Evolutionary conservation across 441 rosid species (phyloP).

Genomic region (Brassica balearica): DNA sequence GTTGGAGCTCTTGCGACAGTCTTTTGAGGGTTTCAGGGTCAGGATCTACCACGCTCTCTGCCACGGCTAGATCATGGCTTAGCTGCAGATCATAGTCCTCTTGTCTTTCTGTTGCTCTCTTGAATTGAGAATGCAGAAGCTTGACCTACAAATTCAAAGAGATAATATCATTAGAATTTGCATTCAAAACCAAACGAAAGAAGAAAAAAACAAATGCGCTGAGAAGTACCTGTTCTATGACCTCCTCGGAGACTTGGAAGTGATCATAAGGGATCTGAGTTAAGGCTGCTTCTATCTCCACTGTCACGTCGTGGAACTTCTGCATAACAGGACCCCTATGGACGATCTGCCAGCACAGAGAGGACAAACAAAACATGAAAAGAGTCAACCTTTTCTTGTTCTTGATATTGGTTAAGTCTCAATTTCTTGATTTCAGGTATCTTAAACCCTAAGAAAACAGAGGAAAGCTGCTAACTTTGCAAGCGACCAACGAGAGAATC

Average conservation of each 20-base stretch:
- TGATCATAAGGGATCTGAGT: conserved; percentile 62
- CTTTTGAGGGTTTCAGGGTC: conserved; percentile 67
- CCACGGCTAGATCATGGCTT: conserved; percentile 68
- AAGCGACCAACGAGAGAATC: conserved; percentile 30
- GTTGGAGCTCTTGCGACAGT: conserved; percentile 81
- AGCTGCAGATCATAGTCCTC: conserved; percentile 71
- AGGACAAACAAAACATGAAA: conserved; percentile 17
- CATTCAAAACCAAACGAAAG: conserved; percentile 1
- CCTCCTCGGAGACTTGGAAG: conserved; percentile 79
- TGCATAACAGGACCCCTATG: conserved; percentile 52
- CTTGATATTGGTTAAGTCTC: not conserved
- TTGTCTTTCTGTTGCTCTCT: conserved; percentile 72
- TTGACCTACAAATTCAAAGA: conserved; percentile 56
- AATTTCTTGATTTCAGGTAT: conserved; percentile 15
- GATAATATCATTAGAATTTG: conserved; percentile 4
- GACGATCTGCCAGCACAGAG: conserved; percentile 58
- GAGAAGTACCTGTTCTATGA: conserved; percentile 78
- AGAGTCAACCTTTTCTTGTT: not conserved
- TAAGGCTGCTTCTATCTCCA: conserved; percentile 75
- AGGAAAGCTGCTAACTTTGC: conserved; percentile 26
- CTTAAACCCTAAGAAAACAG: conserved; percentile 34
- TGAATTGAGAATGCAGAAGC: conserved; percentile 87
- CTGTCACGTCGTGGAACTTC: conserved; percentile 59
- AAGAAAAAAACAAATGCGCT: not conserved
- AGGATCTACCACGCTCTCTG: conserved; percentile 60